A percentile compares a stretch with the other conserved stretches of the same genome.
These are phyloP conservation scores for Leccinellum luteum DNA, from an alignment of 768 basidiomycete genomes.

Conservation along the genomic window DNA sequence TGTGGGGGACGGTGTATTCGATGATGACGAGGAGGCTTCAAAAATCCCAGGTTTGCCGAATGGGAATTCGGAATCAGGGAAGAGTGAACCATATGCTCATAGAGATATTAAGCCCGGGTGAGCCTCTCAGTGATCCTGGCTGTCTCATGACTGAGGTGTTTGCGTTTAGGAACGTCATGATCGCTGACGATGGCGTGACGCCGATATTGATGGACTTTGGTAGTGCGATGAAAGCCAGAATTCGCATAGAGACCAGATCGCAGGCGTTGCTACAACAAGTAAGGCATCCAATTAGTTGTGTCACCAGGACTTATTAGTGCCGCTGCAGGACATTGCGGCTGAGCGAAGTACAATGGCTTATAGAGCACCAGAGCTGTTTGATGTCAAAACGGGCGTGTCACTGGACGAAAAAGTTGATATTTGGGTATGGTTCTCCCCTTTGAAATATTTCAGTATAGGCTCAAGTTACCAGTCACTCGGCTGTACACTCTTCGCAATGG, in stretches of 20 bases:
- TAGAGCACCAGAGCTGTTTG: constrained; percentile 95
- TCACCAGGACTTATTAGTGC: neutral
- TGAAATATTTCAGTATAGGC: neutral
- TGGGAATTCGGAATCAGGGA: constrained; percentile 34
- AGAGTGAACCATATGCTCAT: constrained; percentile 85
- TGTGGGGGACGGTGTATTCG: constrained; percentile 64
- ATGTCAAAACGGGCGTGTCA: constrained; percentile 85
- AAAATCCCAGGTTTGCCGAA: constrained; percentile 40
- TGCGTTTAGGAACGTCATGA: constrained; percentile 83
- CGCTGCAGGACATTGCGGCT: constrained; percentile 79
- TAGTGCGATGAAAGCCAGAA: constrained; percentile 82
- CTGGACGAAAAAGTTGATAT: constrained; percentile 96
- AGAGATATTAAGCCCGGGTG: constrained; percentile 96
- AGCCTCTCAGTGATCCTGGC: constrained; percentile 26
- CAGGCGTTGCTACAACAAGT: constrained; percentile 91
- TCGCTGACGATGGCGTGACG: constrained; percentile 79
- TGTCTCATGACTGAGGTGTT: constrained; percentile 3
- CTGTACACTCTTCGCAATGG: constrained; percentile 91
- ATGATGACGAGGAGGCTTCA: constrained; percentile 61
- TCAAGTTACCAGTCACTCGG: constrained; percentile 75
- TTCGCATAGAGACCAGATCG: constrained; percentile 75
- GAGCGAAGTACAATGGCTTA: constrained; percentile 99
- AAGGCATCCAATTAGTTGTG: constrained; percentile 9
- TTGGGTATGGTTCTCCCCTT: constrained; percentile 59
- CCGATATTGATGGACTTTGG: constrained; percentile 99